A percentile compares a stretch with the other conserved stretches of the same genome.
phyloP scores from a whole-genome alignment of 306 rosid genomes.

The Cicer arietinum region DNA sequence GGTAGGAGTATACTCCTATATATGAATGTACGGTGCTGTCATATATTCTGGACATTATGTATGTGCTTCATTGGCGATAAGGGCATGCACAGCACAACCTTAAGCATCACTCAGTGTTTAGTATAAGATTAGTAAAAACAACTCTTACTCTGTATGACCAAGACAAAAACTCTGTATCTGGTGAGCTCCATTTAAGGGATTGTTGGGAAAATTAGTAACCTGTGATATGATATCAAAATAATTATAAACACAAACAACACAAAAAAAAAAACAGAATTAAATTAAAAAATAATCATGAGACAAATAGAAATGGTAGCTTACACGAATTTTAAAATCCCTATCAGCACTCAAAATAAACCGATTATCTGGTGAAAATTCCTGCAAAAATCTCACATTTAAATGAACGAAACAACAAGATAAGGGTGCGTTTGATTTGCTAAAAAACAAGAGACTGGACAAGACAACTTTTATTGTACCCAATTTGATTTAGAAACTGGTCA shows the following conservation, averaged over 20 bases:
- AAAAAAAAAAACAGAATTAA: conserved; percentile 2
- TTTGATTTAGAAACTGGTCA: too few species aligned
- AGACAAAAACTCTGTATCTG: conserved; percentile 91
- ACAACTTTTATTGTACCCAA: too few species aligned
- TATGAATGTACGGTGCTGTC: too few species aligned
- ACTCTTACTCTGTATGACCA: conserved; percentile 88
- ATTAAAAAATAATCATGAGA: conserved; percentile 12
- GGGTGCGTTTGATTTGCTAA: neutral
- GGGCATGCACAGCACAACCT: neutral
- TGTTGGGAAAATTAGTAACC: conserved; percentile 77
- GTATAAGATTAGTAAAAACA: conserved; percentile 27
- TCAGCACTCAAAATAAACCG: conserved; percentile 79
- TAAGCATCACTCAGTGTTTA: neutral
- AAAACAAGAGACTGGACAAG: neutral
- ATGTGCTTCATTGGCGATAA: too few species aligned
- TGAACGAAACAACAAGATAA: neutral
- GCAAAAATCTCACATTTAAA: conserved; percentile 30
- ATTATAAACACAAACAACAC: neutral
- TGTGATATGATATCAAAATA: conserved; percentile 44
- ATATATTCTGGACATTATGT: too few species aligned
- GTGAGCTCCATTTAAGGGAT: conserved; percentile 79
- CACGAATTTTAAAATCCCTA: conserved; percentile 94
- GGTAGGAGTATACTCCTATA: neutral
- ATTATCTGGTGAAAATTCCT: conserved; percentile 90
- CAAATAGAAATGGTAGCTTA: conserved; percentile 42